phyloP scores from a whole-genome alignment of 139 green algal genomes.

The Micromonas commoda region DNA sequence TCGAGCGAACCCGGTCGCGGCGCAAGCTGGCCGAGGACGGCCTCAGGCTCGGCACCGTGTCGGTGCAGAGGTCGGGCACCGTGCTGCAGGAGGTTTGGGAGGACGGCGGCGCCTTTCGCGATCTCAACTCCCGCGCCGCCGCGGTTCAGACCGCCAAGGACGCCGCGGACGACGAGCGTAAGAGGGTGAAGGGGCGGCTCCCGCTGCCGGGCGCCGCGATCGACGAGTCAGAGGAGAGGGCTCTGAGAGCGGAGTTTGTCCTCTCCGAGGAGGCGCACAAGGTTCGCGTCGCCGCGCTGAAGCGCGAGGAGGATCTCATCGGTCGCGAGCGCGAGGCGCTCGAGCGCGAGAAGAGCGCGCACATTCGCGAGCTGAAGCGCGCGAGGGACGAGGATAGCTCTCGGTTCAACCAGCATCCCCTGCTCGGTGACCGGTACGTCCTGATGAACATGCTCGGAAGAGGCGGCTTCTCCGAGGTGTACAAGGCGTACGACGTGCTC shows the following conservation, averaged over 20 bases:
- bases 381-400: constrained; percentile 67
- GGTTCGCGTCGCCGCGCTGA: constrained; percentile 56
- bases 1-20: not conserved
- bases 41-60: constrained; percentile 40
- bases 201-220: constrained; percentile 32
- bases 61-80: constrained; percentile 36
- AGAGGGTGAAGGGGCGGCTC: constrained; percentile 48
- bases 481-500: constrained; percentile 45
- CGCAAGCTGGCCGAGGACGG: constrained; percentile 24
- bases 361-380: constrained; percentile 68
- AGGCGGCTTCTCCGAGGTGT: constrained; percentile 91
- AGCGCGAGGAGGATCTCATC: constrained; percentile 70
- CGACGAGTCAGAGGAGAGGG: not conserved
- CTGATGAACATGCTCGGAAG: constrained; percentile 80
- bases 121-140: constrained; percentile 40
- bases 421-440: constrained; percentile 70
- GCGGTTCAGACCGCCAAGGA: constrained; percentile 48
- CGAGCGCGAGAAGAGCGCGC: constrained; percentile 56
- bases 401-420: constrained; percentile 53
- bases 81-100: constrained; percentile 60
- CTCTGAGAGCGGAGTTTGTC: not conserved
- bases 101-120: constrained; percentile 62
- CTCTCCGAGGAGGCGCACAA: constrained; percentile 36
- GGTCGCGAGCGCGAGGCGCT: constrained; percentile 61
- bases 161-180: constrained; percentile 59